Percentiles rank a stretch among this genome's conserved stretches.
These are phyloP conservation scores for Sanguinoderma infundibulare DNA, from an alignment of 1,284 basidiomycete species.

Conservation along the genomic window DNA sequence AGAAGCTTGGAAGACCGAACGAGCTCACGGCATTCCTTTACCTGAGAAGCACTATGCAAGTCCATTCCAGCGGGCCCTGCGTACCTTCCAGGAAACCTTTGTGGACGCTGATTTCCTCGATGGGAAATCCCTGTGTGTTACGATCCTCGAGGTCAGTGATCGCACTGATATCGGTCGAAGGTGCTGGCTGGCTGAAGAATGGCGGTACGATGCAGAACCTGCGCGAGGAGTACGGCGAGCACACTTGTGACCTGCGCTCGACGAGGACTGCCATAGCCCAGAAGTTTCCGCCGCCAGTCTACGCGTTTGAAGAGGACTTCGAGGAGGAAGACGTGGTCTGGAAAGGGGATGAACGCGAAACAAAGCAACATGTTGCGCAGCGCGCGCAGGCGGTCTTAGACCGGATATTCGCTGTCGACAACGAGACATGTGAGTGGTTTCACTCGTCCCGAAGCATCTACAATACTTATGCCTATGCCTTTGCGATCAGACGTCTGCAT, in stretches of 20 bases:
- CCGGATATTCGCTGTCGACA: constrained; percentile 57
- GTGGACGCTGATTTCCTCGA: constrained; percentile 33
- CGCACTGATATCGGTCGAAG: neutral
- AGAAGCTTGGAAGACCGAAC: constrained; percentile 63
- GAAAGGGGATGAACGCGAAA: constrained; percentile 69
- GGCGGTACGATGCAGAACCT: constrained; percentile 48
- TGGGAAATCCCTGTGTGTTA: constrained; percentile 15
- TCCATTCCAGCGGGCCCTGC: constrained; percentile 74
- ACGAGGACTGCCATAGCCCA: constrained; percentile 55
- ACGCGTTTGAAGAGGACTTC: constrained; percentile 69
- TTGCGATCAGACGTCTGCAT: constrained; percentile 57
- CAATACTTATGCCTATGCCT: neutral
- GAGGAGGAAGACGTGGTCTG: constrained; percentile 77
- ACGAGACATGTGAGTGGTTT: constrained; percentile 52
- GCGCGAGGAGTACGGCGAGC: constrained; percentile 71
- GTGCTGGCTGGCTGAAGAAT: neutral
- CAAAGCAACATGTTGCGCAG: constrained; percentile 53
- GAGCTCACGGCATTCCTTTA: constrained; percentile 54
- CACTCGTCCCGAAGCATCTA: neutral
- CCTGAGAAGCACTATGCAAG: constrained; percentile 71
- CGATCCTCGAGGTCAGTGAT: constrained; percentile 36
- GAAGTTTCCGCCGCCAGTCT: constrained; percentile 56
- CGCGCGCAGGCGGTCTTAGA: constrained; percentile 66
- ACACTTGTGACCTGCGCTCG: constrained; percentile 76
- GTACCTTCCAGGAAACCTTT: constrained; percentile 73